These are phyloP conservation scores for Calycina herbarum DNA, from an alignment of 2,329 filamentous ascomycete species.

Conservation along the genomic window DNA sequence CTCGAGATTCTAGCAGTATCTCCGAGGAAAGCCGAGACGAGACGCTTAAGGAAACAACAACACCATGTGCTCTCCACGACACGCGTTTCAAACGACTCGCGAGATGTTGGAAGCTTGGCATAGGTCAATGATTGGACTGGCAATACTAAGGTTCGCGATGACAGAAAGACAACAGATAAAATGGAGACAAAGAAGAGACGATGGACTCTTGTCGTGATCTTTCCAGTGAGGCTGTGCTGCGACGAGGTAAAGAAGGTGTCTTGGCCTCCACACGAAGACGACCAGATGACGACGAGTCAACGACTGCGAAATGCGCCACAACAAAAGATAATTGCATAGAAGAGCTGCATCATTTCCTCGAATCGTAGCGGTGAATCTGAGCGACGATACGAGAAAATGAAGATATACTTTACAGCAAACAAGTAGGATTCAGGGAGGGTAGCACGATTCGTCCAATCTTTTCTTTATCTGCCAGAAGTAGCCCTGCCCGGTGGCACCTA, in stretches of 20 bases:
- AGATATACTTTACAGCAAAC: constrained; percentile 1
- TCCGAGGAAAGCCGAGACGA: neutral
- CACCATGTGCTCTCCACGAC: neutral
- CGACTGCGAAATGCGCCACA: neutral
- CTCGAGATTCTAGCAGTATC: neutral
- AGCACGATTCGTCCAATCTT: neutral
- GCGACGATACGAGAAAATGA: neutral
- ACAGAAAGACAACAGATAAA: neutral
- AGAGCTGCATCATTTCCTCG: neutral
- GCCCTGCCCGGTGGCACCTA: too few relatives aligned
- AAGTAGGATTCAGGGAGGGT: neutral
- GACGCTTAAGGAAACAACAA: neutral
- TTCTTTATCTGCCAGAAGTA: too few relatives aligned
- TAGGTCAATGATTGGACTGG: neutral
- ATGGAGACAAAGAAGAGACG: neutral
- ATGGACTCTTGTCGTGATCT: neutral
- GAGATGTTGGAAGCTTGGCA: neutral
- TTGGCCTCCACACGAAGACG: neutral
- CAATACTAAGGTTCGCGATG: neutral
- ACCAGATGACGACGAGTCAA: neutral
- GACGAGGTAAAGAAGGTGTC: neutral
- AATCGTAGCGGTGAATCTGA: neutral
- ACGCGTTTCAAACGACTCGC: constrained; percentile 1
- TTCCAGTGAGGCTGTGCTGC: neutral
- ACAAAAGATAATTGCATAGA: neutral